Evolutionary conservation across 2,329 filamentous ascomycete species (phyloP), one percentile per base, ranked within the genome.

Genomic region (Scopulariopsis brevicaulis): DNA sequence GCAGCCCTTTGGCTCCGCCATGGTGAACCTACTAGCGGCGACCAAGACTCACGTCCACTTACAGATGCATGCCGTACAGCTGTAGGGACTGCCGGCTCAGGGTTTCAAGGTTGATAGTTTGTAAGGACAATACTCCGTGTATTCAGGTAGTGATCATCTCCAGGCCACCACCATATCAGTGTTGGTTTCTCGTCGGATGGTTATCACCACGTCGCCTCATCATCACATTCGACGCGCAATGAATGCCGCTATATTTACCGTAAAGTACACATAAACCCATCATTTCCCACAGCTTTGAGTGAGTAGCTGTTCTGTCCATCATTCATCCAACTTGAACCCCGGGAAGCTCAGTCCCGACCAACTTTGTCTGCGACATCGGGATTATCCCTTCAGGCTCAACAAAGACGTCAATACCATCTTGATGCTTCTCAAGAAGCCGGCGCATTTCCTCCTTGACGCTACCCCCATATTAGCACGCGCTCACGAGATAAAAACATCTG

Each of bases 381-480:
- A 35, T 40, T 4, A 11, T 40, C 37, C 37, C 6, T 4, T 40
- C 37, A 40, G 3, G 37, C 37, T 43, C 43, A 35, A 54, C n/a
- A 28, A 63, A 60, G n/a, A 53, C 59, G 53, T 57, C 59, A 4
- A 62, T 6, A 11, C 62, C 61, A 18, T 61, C 53, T 12, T 59
- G 61, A 43, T 61, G 37, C 35, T 62, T 63, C 6, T 53, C 54
- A 7, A 63, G 54, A 11, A 62, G 61, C 14, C 60, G 54, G 14
- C 28, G 55, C 61, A 63, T 63, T 50, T 61, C 59, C 3, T 60
- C 48, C 50, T 62, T 62, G 20, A 59, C 58, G 18, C 46, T 61
- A 35, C 32, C 43, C 14, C 35, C 46, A n/a, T 37, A 37, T 61
- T 34, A 59, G 59, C 28, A 11, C 14, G n/a, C n/a, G n/a, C n/a